Percentiles rank a stretch among this genome's conserved stretches.
These are phyloP conservation scores for Fagopyrum homotropicum DNA, from an alignment of 148 eudicot genomes.

Conservation along the genomic window DNA sequence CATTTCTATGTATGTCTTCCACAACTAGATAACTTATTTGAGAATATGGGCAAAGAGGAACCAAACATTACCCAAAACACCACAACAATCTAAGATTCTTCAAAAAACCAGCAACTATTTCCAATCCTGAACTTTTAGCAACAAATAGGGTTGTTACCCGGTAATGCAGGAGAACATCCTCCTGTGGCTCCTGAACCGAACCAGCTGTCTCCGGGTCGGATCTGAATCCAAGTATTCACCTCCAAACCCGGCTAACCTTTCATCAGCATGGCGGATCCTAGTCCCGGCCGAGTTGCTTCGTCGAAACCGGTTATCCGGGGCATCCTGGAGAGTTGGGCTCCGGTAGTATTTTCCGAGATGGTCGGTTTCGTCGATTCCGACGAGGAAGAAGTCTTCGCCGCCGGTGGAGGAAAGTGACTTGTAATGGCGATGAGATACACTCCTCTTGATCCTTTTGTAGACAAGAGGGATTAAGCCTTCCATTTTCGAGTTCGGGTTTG, in stretches of 20 bases:
- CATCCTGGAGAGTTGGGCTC: background rate
- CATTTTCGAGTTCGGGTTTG: background rate
- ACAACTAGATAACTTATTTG: background rate
- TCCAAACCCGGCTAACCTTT: background rate
- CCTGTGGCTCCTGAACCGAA: background rate
- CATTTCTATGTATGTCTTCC: background rate
- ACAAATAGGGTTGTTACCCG: background rate
- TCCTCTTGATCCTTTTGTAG: slow-evolving; percentile 8
- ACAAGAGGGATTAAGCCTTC: slow-evolving; percentile 4
- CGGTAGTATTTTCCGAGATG: background rate
- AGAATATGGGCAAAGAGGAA: background rate
- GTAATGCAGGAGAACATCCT: slow-evolving; percentile 13
- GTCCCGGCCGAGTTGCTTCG: background rate
- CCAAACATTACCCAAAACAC: background rate
- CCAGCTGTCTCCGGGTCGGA: slow-evolving; percentile 2
- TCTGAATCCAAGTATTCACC: slow-evolving; percentile 3
- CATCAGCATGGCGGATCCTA: slow-evolving; percentile 3
- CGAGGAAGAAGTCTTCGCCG: background rate
- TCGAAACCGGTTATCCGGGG: background rate
- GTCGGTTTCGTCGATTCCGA: background rate
- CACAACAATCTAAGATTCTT: background rate
- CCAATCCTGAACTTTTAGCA: background rate
- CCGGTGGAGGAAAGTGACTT: slow-evolving; percentile 10
- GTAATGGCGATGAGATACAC: slow-evolving; percentile 9
- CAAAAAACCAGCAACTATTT: background rate